These are phyloP conservation scores for Mycosphaerelloides madeirae DNA, from an alignment of 2,329 filamentous ascomycete genomes.

Conservation along the genomic window DNA sequence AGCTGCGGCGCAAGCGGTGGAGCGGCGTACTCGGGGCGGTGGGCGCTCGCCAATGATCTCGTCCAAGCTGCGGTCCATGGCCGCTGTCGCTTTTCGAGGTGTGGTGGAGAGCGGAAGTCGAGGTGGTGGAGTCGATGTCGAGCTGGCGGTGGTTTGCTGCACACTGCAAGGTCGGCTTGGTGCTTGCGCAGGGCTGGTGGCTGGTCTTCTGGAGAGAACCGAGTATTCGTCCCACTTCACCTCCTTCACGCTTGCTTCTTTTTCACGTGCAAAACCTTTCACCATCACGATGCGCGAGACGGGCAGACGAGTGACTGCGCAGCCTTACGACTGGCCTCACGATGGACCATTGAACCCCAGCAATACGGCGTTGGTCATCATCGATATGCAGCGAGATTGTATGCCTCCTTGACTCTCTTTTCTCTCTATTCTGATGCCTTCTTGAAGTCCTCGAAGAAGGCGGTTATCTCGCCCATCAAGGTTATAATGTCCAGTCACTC, in stretches of 20 bases:
- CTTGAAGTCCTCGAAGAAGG: constrained; percentile 38
- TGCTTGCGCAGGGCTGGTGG: no score
- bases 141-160: no score
- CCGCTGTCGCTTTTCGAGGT: background rate
- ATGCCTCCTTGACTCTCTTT: constrained; percentile 5
- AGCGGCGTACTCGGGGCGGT: constrained; percentile 37
- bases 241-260: no score
- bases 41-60: constrained; percentile 60
- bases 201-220: no score
- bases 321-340: constrained; percentile 21
- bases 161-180: no score
- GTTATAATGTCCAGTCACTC: constrained; percentile 39
- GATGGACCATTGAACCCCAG: constrained; percentile 22
- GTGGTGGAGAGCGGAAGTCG: no score
- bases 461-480: constrained; percentile 49
- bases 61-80: constrained; percentile 61
- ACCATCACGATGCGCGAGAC: no score
- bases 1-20: background rate
- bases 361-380: constrained; percentile 50
- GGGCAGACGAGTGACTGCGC: constrained; percentile 2
- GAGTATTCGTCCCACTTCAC: no score
- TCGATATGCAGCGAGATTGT: constrained; percentile 55
- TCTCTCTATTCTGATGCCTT: background rate
- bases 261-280: no score
- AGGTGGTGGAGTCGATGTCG: no score